These are phyloP conservation scores for Rubia tinctorum DNA, from an alignment of 305 asterid genomes.

Conservation along the genomic window DNA sequence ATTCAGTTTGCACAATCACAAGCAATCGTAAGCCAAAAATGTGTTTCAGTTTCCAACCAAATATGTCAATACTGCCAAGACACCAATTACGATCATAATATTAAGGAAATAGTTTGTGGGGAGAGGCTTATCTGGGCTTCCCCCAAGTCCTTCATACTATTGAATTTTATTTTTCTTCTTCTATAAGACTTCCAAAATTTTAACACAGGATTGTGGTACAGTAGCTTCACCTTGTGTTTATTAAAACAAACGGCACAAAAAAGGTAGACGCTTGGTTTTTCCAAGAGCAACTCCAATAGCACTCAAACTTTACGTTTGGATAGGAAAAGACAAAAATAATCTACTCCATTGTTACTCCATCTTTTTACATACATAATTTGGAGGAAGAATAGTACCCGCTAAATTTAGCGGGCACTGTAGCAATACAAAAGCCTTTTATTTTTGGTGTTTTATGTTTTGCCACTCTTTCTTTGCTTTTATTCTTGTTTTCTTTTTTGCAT, in stretches of 20 bases:
- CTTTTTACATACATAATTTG: too few relatives aligned
- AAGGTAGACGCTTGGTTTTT: conserved; percentile 53
- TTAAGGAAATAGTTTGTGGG: conserved; percentile 81
- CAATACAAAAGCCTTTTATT: too few relatives aligned
- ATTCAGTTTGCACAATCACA: background rate
- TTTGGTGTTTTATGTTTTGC: too few relatives aligned
- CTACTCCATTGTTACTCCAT: too few relatives aligned
- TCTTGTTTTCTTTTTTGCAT: too few relatives aligned
- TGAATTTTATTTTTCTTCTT: conserved; percentile 48
- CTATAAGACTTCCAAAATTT: conserved; percentile 42
- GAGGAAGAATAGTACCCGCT: too few relatives aligned
- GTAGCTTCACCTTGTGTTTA: conserved; percentile 53
- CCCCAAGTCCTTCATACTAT: conserved; percentile 76
- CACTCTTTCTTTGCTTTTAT: too few relatives aligned
- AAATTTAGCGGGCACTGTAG: too few relatives aligned
- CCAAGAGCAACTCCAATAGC: too few relatives aligned
- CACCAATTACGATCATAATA: conserved; percentile 74
- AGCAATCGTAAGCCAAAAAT: conserved; percentile 21
- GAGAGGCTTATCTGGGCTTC: conserved; percentile 97
- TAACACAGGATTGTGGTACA: conserved; percentile 43
- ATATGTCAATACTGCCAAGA: conserved; percentile 71
- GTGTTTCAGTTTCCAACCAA: conserved; percentile 60
- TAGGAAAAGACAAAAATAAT: too few relatives aligned
- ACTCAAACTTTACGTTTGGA: too few relatives aligned
- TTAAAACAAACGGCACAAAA: conserved; percentile 50